phyloP scores from a whole-genome alignment of 139 green algal species.

The Volvox reticuliferus region DNA sequence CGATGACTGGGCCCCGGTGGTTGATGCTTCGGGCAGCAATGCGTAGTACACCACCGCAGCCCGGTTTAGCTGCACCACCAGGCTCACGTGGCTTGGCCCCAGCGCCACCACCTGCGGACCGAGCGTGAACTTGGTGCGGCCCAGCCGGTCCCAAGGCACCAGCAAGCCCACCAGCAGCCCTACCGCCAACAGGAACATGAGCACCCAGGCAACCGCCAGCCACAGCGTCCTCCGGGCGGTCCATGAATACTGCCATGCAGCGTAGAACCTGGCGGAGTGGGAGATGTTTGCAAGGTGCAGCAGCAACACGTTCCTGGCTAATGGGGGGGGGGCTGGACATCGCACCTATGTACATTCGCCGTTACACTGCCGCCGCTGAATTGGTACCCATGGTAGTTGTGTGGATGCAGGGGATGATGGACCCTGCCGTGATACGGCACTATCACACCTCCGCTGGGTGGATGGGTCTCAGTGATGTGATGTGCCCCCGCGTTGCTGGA shows the following conservation, averaged over 20 bases:
- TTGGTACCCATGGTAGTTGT: too few relatives aligned
- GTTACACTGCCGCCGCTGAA: too few relatives aligned
- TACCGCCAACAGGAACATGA: slow-evolving; percentile 45
- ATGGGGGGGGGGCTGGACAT: too few relatives aligned
- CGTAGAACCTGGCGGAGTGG: slow-evolving; percentile 44
- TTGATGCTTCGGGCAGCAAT: slow-evolving; percentile 8
- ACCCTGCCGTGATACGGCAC: too few relatives aligned
- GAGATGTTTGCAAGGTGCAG: neutral
- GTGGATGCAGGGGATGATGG: too few relatives aligned
- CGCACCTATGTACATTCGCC: too few relatives aligned
- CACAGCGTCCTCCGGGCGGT: slow-evolving; percentile 35
- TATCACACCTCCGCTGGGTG: too few relatives aligned
- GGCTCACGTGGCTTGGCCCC: neutral
- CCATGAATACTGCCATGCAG: slow-evolving; percentile 34
- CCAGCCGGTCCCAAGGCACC: slow-evolving; percentile 42
- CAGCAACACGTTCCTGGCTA: too few relatives aligned
- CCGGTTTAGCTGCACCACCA: slow-evolving; percentile 8
- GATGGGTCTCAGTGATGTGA: too few relatives aligned
- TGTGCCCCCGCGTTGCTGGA: too few relatives aligned
- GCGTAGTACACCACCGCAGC: neutral
- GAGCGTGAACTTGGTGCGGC: neutral
- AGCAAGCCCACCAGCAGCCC: slow-evolving; percentile 51
- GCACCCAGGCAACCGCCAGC: slow-evolving; percentile 37
- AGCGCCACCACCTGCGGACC: slow-evolving; percentile 1
- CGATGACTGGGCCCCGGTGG: neutral